Conservation (phyloP, 1,284 basidiomycete genomes). For the Cutaneotrichosporon sp. region DNA sequence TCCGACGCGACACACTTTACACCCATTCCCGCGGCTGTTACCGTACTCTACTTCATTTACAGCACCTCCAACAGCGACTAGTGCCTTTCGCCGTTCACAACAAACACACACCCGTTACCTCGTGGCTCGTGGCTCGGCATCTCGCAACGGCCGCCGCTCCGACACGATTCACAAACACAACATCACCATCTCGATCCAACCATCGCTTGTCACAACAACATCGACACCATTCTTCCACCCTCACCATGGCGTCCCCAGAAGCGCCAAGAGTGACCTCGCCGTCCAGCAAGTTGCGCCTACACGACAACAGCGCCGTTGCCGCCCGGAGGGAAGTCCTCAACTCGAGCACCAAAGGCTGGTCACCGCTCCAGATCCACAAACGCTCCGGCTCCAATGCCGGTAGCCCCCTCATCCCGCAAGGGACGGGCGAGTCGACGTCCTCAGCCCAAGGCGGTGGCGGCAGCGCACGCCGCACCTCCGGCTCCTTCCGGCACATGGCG, state of each 20-base stretch:
- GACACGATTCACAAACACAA: neutral
- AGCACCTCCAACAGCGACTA: neutral
- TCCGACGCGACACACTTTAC: neutral
- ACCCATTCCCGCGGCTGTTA: neutral
- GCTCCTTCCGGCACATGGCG: slow-evolving; percentile 77
- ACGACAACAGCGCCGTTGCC: slow-evolving; percentile 22
- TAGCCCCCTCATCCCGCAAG: slow-evolving; percentile 29
- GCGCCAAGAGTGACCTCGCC: slow-evolving; percentile 9
- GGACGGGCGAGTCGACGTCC: slow-evolving; percentile 19
- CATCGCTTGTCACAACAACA: neutral
- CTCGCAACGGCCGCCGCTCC: neutral
- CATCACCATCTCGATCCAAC: neutral
- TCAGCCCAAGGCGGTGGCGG: slow-evolving; percentile 7
- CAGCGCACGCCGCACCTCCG: slow-evolving; percentile 65
- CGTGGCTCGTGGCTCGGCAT: neutral
- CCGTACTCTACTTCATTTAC: too few species aligned
- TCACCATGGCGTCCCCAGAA: slow-evolving; percentile 15
- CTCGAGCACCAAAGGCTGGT: slow-evolving; percentile 55
- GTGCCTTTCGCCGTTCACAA: neutral
- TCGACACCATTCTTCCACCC: neutral
- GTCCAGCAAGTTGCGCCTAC: slow-evolving; percentile 12
- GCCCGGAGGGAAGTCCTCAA: slow-evolving; percentile 47
- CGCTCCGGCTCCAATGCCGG: slow-evolving; percentile 21
- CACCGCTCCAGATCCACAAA: slow-evolving; percentile 53
- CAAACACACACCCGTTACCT: neutral